Evolutionary conservation across 139 green algal species (phyloP).

Genomic region (Chloropicon primus): DNA sequence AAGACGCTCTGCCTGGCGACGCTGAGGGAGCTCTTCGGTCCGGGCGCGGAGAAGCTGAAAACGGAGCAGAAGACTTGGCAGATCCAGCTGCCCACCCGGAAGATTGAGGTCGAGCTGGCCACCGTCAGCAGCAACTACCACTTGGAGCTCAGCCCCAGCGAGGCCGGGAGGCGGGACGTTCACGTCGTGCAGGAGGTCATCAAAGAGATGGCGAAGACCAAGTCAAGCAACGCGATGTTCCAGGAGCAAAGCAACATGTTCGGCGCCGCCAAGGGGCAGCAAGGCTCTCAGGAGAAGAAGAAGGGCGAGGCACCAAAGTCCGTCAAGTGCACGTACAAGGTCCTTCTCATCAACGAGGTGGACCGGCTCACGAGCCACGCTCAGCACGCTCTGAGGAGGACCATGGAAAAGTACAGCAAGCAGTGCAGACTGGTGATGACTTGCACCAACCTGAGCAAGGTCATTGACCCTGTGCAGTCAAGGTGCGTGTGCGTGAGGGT

Average conservation of each 20-base stretch:
- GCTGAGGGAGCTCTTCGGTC: constrained; percentile 81
- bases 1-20: constrained; percentile 86
- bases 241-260: no score
- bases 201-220: constrained; percentile 89
- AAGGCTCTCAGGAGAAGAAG: constrained; percentile 43
- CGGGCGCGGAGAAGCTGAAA: constrained; percentile 80
- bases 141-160: constrained; percentile 84
- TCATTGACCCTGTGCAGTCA: constrained; percentile 82
- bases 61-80: constrained; percentile 89
- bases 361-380: constrained; percentile 75
- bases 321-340: not conserved
- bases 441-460: constrained; percentile 74
- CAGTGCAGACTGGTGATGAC: constrained; percentile 79
- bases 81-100: constrained; percentile 72
- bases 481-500: constrained; percentile 87
- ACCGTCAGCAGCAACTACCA: constrained; percentile 78
- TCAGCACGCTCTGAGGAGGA: constrained; percentile 82
- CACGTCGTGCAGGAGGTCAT: constrained; percentile 90
- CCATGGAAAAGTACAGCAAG: constrained; percentile 94
- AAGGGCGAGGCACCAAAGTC: not conserved
- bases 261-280: constrained; percentile 18
- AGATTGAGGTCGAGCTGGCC: constrained; percentile 92
- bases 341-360: constrained; percentile 92
- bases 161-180: constrained; percentile 84
- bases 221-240: constrained; percentile 4